A percentile compares a stretch with the other conserved stretches of the same genome.
Conservation (phyloP, 257 asterid genomes). For the Solanum stenotomum region DNA sequence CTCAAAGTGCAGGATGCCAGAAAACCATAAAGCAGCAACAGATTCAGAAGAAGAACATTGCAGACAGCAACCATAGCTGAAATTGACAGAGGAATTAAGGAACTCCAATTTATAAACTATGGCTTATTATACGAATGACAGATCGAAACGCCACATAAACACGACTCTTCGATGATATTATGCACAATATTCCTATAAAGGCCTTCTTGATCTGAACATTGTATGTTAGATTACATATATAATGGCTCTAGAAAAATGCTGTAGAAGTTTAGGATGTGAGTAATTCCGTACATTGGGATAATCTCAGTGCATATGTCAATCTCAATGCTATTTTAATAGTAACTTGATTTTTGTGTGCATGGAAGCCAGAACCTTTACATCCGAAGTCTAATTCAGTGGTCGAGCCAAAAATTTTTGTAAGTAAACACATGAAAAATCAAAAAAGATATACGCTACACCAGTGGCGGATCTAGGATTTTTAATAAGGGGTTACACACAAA, state of each 20-base stretch:
- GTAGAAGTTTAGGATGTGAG: background rate
- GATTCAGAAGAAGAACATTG: background rate
- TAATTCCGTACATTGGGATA: background rate
- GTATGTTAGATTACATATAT: background rate
- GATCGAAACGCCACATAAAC: background rate
- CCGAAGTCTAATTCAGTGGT: background rate
- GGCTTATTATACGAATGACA: background rate
- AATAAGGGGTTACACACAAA: too few relatives aligned
- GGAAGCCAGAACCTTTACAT: background rate
- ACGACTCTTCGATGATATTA: background rate
- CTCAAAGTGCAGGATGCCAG: slow-evolving; percentile 20
- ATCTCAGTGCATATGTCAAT: background rate
- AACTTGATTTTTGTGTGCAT: background rate
- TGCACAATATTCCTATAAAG: background rate
- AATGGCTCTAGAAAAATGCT: background rate
- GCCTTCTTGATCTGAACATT: background rate
- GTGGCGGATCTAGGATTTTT: too few relatives aligned
- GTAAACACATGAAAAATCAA: background rate
- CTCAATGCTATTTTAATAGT: background rate
- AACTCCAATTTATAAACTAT: background rate
- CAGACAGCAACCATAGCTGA: background rate
- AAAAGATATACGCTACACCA: background rate
- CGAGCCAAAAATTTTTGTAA: accelerated
- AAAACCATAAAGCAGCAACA: background rate
- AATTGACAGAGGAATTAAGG: background rate